phyloP scores from a whole-genome alignment of 805 yeast species.

The Yamadazyma ubonensis region DNA sequence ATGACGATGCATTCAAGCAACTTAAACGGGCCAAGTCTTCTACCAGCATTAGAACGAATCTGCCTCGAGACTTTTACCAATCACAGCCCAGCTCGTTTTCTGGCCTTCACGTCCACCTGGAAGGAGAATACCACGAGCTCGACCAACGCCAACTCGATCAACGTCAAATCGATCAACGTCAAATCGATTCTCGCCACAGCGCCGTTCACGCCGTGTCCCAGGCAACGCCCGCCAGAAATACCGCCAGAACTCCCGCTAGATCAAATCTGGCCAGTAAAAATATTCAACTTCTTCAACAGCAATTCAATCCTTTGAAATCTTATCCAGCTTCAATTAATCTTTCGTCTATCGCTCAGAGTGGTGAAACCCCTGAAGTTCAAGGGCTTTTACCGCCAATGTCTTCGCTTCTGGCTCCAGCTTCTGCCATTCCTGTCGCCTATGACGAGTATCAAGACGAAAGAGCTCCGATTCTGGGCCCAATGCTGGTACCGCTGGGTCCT shows the following conservation, averaged over 20 bases:
- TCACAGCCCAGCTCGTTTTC: slow-evolving; percentile 5
- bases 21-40: slow-evolving; percentile 38
- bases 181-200: not conserved
- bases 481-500: not conserved
- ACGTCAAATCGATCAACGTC: not conserved
- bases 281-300: slow-evolving; percentile 29
- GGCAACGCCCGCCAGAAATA: slow-evolving; percentile 6
- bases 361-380: slow-evolving; percentile 1
- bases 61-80: slow-evolving; percentile 5
- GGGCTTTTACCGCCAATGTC: slow-evolving; percentile 32
- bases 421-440: slow-evolving; percentile 6
- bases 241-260: no score
- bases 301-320: slow-evolving; percentile 31
- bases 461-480: not conserved
- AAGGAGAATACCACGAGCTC: no score
- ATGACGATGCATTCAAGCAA: slow-evolving; percentile 44
- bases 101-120: not conserved
- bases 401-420: slow-evolving; percentile 2
- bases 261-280: slow-evolving; percentile 8
- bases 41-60: slow-evolving; percentile 5
- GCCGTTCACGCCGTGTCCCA: not conserved
- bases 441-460: no score
- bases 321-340: slow-evolving; percentile 53
- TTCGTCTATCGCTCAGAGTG: slow-evolving; percentile 45
- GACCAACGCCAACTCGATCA: not conserved